These are phyloP conservation scores for Tuber magnatum DNA, from an alignment of 495 filamentous ascomycete genomes.

Conservation along the genomic window DNA sequence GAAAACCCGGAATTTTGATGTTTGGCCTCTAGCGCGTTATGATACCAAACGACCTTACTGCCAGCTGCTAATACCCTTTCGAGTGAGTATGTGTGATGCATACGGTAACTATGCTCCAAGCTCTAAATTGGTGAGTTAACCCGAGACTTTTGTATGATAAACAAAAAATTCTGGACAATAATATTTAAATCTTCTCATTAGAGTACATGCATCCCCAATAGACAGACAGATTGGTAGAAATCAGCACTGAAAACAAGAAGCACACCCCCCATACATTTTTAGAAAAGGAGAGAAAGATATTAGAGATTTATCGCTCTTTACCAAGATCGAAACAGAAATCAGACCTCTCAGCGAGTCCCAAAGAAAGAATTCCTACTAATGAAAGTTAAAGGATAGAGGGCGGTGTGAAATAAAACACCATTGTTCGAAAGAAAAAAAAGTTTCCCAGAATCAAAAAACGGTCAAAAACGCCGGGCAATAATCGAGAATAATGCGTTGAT, in stretches of 20 bases:
- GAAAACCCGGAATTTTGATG: no score
- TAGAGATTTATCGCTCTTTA: background rate
- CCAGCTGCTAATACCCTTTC: background rate
- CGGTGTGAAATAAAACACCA: background rate
- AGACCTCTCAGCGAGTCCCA: background rate
- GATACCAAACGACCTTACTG: no score
- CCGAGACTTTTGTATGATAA: background rate
- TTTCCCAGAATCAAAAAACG: background rate
- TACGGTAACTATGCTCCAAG: background rate
- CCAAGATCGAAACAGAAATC: background rate
- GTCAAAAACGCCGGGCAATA: background rate
- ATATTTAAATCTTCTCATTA: slow-evolving; percentile 3
- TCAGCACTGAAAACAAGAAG: background rate
- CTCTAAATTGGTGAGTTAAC: background rate
- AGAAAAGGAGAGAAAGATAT: background rate
- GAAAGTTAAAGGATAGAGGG: background rate
- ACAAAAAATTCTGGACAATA: background rate
- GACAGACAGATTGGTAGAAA: background rate
- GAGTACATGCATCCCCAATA: background rate
- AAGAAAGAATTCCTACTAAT: background rate
- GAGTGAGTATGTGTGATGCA: background rate
- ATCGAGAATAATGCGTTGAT: background rate
- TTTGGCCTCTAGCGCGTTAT: no score
- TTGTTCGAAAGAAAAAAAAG: background rate
- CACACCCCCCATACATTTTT: background rate